These are phyloP conservation scores for Suillus brevipes DNA, from an alignment of 768 basidiomycete species.

Conservation along the genomic window DNA sequence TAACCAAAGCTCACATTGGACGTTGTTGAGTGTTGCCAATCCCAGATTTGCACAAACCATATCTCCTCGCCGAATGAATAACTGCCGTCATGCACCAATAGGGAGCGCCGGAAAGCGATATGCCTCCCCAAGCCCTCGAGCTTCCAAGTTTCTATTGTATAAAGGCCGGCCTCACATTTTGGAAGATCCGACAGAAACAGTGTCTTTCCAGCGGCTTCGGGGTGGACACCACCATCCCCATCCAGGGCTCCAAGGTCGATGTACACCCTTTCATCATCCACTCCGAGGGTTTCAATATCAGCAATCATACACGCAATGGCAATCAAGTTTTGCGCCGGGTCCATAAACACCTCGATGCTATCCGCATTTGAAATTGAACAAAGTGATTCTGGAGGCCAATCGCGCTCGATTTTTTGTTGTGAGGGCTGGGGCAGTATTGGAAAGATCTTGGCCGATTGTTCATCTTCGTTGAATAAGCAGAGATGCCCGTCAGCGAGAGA, in stretches of 20 bases:
- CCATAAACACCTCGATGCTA: neutral
- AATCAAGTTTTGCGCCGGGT: constrained; percentile 1
- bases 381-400: neutral
- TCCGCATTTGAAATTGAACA: neutral
- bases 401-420: neutral
- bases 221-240: neutral
- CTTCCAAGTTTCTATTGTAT: neutral
- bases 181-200: neutral
- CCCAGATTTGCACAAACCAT: constrained; percentile 9
- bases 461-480: neutral
- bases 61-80: neutral
- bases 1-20: neutral
- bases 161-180: neutral
- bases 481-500: constrained; percentile 5
- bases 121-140: neutral
- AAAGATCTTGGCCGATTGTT: neutral
- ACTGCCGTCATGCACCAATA: neutral
- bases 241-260: constrained; percentile 1
- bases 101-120: constrained; percentile 3
- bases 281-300: too few species aligned
- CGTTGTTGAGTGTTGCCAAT: constrained; percentile 6
- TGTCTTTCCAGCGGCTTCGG: constrained; percentile 1
- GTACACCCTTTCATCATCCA: neutral
- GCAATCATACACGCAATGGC: neutral
- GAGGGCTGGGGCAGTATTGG: neutral